Evolutionary conservation across 805 yeast genomes (phyloP), one percentile per base, ranked within the genome.

Genomic region (Kuraishia capsulata): DNA sequence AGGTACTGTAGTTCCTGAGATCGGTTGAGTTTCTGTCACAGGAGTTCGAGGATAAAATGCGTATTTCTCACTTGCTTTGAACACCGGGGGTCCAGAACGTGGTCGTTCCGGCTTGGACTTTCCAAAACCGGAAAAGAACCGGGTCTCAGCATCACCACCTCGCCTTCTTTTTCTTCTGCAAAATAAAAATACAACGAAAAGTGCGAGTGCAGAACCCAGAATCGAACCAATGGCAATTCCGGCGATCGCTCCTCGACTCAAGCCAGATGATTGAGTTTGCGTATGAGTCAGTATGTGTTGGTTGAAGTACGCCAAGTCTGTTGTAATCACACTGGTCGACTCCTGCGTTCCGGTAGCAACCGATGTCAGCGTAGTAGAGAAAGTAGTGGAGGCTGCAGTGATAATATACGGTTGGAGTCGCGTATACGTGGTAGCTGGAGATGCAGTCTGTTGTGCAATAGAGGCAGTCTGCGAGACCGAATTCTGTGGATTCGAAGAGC

Each of bases 191-290:
- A 51, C 35, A 3, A 51, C n/a, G 2, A 41, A 18, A 6, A 44
- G 9, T 3, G 44, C 39, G 13, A 35, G 3, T 48, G 20, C 4
- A 45, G 35, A 32, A 3, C 39, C 42, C 13, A 39, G 21, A 9
- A 51, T 38, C 14, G 47, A 35, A 13, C 59, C 61, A 16, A 58
- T 47, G 2, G 52, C 46, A 19, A 52, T 46, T 6, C 63, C 63
- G 1, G 61, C 61, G 25, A 54, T 51, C 8, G 53, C 38, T 13
- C 58, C 54, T 13, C 32, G 42, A 19, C 46, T 37, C 21, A 47
- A 30, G 16, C 34, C 5, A 30, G 30, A n/a, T 5, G 8, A 29
- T 24, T 9, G 13, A 30, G 17, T 11, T 26, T 38, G 13, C 32
- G 17, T 28, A 25, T 32, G 29, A 39, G 14, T 16, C 41, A 31